Base-by-base conservation (phyloP, 768 basidiomycete species). In the Cystofilobasidium capitatum region DNA sequence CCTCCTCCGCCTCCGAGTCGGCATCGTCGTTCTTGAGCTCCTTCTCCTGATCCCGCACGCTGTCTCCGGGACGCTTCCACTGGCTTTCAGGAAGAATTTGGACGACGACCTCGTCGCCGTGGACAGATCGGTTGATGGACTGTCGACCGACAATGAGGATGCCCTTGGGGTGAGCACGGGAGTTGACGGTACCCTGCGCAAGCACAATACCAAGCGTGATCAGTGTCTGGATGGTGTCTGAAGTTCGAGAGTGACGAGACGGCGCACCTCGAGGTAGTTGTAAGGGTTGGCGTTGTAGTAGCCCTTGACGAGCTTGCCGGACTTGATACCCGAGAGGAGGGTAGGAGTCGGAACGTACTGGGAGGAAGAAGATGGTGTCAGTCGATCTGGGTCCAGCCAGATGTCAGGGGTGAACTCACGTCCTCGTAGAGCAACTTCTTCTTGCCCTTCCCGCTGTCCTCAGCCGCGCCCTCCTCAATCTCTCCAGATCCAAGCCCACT, bases 241-340 rank as follows among this genome's bases (percentile, higher is more conserved):
- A 8, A 14, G 44, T 39, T 6, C n/a, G 31, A 16, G 24, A 47
- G 22, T 9, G 45, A 24, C 29, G 39, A 0, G 26, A 1, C 37
- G 35, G 75, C 81, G 62, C 51, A 86, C 89, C 82, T 97, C 94
- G 17, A 97, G 81, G 72, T 93, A 98, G 76, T 99, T 98, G 78
- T 92, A 99, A 71, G 86, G 86, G 72, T 89, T 96, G 2, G 92
- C 90, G 73, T 88, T 91, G 79, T 94, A 99, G 75, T 93, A 86
- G 0, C 96, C 96, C 78, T 97, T 91, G 73, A 91, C 84, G 4
- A 93, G 82, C 47, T 86, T 80, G 2, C 89, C 90, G 4, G 84
- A 83, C 76, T 92, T 93, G 65, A 97, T 81, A 1, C 91, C 93
- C 13, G 91, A 89, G 44, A 84, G 74, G 12, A 97, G 77, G 0